phyloP scores from a whole-genome alignment of 768 basidiomycete genomes.

The Imleria badia region DNA sequence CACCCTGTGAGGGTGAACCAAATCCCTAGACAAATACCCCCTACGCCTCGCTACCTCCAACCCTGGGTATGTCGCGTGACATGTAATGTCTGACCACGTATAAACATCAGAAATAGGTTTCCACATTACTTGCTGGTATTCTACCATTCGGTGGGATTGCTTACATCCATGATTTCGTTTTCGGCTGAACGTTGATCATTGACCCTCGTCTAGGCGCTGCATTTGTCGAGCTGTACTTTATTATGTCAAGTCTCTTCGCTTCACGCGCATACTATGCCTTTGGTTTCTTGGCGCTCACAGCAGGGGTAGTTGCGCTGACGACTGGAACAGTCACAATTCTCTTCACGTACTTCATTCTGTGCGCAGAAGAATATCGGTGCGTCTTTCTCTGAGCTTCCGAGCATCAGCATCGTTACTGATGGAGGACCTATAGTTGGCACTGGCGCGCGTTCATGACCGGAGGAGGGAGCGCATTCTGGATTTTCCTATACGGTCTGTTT shows the following conservation, averaged over 20 bases:
- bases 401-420: constrained; percentile 1
- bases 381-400: constrained; percentile 14
- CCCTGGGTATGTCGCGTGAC: constrained; percentile 59
- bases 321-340: constrained; percentile 90
- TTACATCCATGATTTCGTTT: not conserved
- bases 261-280: constrained; percentile 95
- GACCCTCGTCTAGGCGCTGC: constrained; percentile 65
- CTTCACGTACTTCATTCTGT: constrained; percentile 88
- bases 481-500: constrained; percentile 84
- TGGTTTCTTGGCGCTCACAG: constrained; percentile 89
- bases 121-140: constrained; percentile 83
- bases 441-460: constrained; percentile 94
- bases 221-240: constrained; percentile 93
- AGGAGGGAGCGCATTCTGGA: constrained; percentile 91
- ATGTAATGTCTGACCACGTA: constrained; percentile 1
- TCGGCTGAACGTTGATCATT: constrained; percentile 1
- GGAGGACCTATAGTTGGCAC: constrained; percentile 69
- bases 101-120: constrained; percentile 42
- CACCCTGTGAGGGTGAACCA: constrained; percentile 88
- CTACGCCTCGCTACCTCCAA: constrained; percentile 77
- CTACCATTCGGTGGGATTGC: constrained; percentile 75
- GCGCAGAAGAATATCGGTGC: constrained; percentile 91
- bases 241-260: constrained; percentile 88
- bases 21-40: constrained; percentile 96
- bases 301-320: constrained; percentile 78